Evolutionary conservation across 257 asterid species (phyloP).

Genomic region (Penstemon barbatus): DNA sequence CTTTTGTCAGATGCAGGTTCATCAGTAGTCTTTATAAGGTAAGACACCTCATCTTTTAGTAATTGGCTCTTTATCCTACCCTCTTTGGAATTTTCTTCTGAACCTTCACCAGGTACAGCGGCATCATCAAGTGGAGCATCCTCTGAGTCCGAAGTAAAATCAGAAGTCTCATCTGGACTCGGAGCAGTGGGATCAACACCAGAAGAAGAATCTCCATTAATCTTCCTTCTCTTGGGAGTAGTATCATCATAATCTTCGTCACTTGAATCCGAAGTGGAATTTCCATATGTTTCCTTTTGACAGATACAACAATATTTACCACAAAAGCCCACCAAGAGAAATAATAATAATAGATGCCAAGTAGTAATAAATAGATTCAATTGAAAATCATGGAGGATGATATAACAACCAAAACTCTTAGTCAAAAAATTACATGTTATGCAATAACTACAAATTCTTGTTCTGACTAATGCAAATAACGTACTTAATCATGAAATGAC

Average conservation of each 20-base stretch:
- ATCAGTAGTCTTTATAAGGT: slow-evolving; percentile 49
- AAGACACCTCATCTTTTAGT: slow-evolving; percentile 56
- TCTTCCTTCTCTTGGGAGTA: no score
- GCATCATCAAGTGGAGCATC: slow-evolving; percentile 60
- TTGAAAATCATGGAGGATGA: slow-evolving; percentile 15
- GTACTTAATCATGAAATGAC: background rate
- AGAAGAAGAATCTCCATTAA: background rate
- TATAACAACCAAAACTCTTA: slow-evolving; percentile 12
- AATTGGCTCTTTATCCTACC: slow-evolving; percentile 42
- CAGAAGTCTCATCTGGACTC: slow-evolving; percentile 60
- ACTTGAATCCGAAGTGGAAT: slow-evolving; percentile 77
- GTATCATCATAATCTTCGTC: slow-evolving; percentile 35
- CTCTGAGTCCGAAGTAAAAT: slow-evolving; percentile 91
- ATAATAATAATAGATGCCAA: slow-evolving; percentile 9
- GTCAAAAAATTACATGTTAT: background rate
- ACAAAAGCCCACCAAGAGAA: slow-evolving; percentile 4
- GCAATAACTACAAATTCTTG: background rate
- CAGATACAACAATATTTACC: slow-evolving; percentile 27
- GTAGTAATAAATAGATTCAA: slow-evolving; percentile 13
- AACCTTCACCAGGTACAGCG: slow-evolving; percentile 36
- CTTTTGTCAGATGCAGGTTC: slow-evolving; percentile 61
- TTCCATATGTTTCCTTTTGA: slow-evolving; percentile 80
- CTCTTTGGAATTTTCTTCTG: slow-evolving; percentile 30
- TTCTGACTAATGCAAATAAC: slow-evolving; percentile 11
- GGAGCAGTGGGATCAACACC: slow-evolving; percentile 75